Evolutionary conservation across 305 asterid genomes (phyloP), one percentile per base, ranked within the genome.

Genomic region (Rubia peregrina): DNA sequence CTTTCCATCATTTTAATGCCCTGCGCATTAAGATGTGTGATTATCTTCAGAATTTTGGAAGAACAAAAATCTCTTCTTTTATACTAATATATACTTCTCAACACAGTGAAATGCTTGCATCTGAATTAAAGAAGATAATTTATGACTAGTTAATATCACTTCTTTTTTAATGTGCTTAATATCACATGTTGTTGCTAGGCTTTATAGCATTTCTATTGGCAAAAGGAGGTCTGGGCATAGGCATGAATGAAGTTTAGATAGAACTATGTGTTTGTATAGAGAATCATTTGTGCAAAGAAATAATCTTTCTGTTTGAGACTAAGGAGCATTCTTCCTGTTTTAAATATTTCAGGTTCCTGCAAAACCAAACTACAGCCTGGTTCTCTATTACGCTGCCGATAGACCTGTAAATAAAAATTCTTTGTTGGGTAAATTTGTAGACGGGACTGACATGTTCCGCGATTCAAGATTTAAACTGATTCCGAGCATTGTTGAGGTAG

Each of bases 381-480:
- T 92, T 81, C 88, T 95, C 67, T 95, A 92, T 80, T 95, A 84
- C 82, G 98, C 98, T 72, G 89, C 98, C 61, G 94, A 88, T 75
- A 87, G 88, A 82, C 98, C 99, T 48, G 89, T 92, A 72, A 84
- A 80, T 75, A 83, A 89, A 80, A 77, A 78, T 70, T 90, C 99
- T 13, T 83, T 92, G 76, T 77, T 95, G 91, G 90, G 91, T 48
- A 90, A 87, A 85, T 95, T 92, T 75, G 79, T 83, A 69, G 86
- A 92, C 76, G 98, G 99, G 77, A 82, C 85, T 24, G 98, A 95
- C 76, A 75, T 80, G 86, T 90, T 82, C 82, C 94, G 99, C 63
- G 97, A 95, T 80, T 85, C 98, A 73, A 88, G 98, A 82, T 92
- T 95, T 86, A 95, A 95, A 88, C 92, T 95, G 69, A 95, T 92